Evolutionary conservation across 306 rosid genomes (phyloP), one percentile per base, ranked within the genome.

Genomic region (Abrus pulchellus): DNA sequence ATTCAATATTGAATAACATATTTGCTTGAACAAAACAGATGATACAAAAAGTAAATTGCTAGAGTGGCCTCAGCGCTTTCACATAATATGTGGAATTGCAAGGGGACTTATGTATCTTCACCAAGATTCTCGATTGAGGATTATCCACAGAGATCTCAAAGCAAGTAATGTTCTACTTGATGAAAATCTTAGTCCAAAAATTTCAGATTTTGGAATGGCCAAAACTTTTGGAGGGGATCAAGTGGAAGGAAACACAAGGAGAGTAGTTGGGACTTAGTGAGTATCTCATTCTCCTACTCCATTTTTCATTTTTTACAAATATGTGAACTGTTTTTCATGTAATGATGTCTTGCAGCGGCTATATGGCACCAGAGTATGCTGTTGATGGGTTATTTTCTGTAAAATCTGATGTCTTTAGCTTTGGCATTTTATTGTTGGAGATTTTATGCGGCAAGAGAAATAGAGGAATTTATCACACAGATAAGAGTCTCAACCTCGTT

Each of bases 331-430:
- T 62, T 6, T 3, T 38, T 55, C 0, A 9, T 59, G 5, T 20
- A 57, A 56, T 59, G 54, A 0, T 75, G 11, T 32, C 49, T 7
- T 81, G 62, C 57, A 65, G 78, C 38, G 88, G 89, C 0, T 88
- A 88, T 5, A 88, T 88, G 91, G 91, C 88, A 13, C 89, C 91
- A 0, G 91, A 79, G n/a, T 80, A 80, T 64, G 68, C 50, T 33
- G 27, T 75, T 11, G 79, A 83, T 38, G 89, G 83, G 4, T 38
- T 62, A 28, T 85, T 83, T 72, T 88, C 89, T 0, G 48, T 78
- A 2, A 88, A 80, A 80, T 71, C 83, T 20, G 74, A 80, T 5
- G 57, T 72, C 1, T 80, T 80, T 5, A 80, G 83, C n/a, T 80
- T 82, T 28, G 87, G 92, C 1, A 79, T 88, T 40, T 41, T 86